A percentile compares a stretch with the other conserved stretches of the same genome.
phyloP scores from a whole-genome alignment of 2,329 filamentous ascomycete species.

The Pseudocercospora eumusae region DNA sequence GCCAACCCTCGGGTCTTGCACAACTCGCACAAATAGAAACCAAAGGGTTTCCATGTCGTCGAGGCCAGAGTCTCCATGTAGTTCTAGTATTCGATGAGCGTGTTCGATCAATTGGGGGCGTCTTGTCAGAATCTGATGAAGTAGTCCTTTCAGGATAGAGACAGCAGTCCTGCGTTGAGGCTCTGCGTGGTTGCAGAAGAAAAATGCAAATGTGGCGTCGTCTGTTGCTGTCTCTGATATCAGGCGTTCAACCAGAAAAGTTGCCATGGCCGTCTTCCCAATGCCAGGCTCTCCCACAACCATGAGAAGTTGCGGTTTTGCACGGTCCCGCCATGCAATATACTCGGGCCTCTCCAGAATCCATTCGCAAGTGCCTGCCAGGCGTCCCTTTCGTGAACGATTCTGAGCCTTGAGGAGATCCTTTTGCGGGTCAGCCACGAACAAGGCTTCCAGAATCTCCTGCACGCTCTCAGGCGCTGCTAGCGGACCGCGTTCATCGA shows the following conservation, averaged over 20 bases:
- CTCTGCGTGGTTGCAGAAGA: conserved; percentile 15
- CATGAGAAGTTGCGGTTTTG: conserved; percentile 7
- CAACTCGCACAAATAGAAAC: conserved; percentile 10
- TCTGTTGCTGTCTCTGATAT: not conserved
- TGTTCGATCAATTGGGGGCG: conserved; percentile 6
- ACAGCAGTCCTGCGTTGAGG: conserved; percentile 11
- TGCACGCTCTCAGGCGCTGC: not conserved
- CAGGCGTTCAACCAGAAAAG: conserved; percentile 11
- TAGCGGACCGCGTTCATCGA: not conserved
- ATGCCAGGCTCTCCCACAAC: conserved; percentile 15
- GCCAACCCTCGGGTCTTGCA: conserved; percentile 10
- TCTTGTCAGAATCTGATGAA: conserved; percentile 9
- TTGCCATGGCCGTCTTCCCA: conserved; percentile 17
- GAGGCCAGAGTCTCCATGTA: conserved; percentile 6
- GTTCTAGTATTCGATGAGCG: conserved; percentile 1
- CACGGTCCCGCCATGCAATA: not conserved
- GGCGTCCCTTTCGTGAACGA: not conserved
- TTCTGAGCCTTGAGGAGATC: conserved; percentile 4
- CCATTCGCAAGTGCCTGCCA: conserved; percentile 6
- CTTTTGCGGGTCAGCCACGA: conserved; percentile 6
- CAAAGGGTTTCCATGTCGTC: conserved; percentile 14
- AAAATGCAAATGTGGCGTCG: conserved; percentile 7
- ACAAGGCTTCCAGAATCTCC: conserved; percentile 5
- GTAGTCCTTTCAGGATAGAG: conserved; percentile 10
- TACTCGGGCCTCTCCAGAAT: not conserved